These are phyloP conservation scores for Magnaporthiopsis poae DNA, from an alignment of 2,329 filamentous ascomycete species.

Conservation along the genomic window DNA sequence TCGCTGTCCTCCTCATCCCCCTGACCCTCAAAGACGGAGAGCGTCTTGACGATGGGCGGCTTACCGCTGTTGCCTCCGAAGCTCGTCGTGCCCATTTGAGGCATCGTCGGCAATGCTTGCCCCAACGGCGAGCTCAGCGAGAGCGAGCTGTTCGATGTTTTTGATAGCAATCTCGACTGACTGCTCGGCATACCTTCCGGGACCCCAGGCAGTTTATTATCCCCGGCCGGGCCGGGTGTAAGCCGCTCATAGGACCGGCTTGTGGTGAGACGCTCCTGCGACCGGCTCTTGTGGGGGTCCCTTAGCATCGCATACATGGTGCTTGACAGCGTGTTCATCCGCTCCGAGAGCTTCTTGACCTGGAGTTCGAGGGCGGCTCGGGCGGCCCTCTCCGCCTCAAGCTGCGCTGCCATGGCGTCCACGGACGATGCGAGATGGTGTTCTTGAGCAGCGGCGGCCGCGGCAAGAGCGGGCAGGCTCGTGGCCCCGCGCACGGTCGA, in stretches of 20 bases:
- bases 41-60: slow-evolving; percentile 14
- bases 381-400: slow-evolving; percentile 47
- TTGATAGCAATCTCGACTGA: neutral
- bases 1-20: slow-evolving; percentile 28
- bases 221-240: neutral
- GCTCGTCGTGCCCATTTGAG: neutral
- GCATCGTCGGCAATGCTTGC: neutral
- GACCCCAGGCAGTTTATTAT: neutral
- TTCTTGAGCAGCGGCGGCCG: slow-evolving; percentile 19
- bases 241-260: slow-evolving; percentile 5
- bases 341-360: slow-evolving; percentile 42
- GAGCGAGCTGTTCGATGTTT: neutral
- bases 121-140: slow-evolving; percentile 8
- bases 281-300: slow-evolving; percentile 25
- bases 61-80: neutral
- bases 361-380: slow-evolving; percentile 46
- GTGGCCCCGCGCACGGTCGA: slow-evolving; percentile 37
- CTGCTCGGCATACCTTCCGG: neutral
- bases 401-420: slow-evolving; percentile 38
- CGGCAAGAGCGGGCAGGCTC: slow-evolving; percentile 33
- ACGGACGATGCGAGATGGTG: slow-evolving; percentile 16
- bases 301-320: slow-evolving; percentile 29
- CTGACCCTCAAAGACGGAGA: slow-evolving; percentile 22
- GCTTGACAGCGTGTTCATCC: slow-evolving; percentile 36
- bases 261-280: slow-evolving; percentile 18